A percentile compares a stretch with the other conserved stretches of the same genome.
Evolutionary conservation across 2,329 filamentous ascomycete species (phyloP).

Genomic region (Arthrobotrys sinensis): DNA sequence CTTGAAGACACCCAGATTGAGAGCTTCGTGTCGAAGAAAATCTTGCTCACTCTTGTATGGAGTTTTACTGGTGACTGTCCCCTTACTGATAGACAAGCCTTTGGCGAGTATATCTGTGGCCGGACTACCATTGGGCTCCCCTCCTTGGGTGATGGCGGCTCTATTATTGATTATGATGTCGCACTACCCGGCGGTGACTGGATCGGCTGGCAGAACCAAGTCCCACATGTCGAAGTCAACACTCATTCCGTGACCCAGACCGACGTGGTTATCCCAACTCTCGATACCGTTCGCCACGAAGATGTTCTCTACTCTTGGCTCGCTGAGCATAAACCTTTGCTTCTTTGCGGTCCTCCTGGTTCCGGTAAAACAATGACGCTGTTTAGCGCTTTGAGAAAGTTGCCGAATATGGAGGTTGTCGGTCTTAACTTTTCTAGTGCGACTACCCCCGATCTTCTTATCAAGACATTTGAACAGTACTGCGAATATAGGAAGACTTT

Average conservation of each 20-base stretch:
- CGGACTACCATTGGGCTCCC: slow-evolving; percentile 90
- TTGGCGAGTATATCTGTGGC: slow-evolving; percentile 86
- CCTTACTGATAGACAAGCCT: slow-evolving; percentile 85
- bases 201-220: slow-evolving; percentile 93
- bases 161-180: slow-evolving; percentile 96
- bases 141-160: slow-evolving; percentile 79
- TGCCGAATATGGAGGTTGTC: slow-evolving; percentile 99
- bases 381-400: slow-evolving; percentile 95
- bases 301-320: slow-evolving; percentile 99
- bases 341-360: slow-evolving; percentile 96
- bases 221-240: slow-evolving; percentile 95
- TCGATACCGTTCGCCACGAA: slow-evolving; percentile 97
- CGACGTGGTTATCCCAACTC: slow-evolving; percentile 96
- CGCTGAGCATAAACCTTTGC: slow-evolving; percentile 95
- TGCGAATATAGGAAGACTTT: slow-evolving; percentile 99
- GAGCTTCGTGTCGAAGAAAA: slow-evolving; percentile 90
- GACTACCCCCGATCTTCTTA: slow-evolving; percentile 94
- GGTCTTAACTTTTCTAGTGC: slow-evolving; percentile 99
- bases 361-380: slow-evolving; percentile 99
- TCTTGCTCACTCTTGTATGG: slow-evolving; percentile 93
- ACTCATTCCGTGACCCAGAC: slow-evolving; percentile 98
- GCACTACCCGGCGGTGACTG: slow-evolving; percentile 88
- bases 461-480: slow-evolving; percentile 99
- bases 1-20: slow-evolving; percentile 92
- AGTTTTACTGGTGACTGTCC: slow-evolving; percentile 96